Evolutionary conservation across 2,329 filamentous ascomycete species (phyloP).

Genomic region (Acephala macrosclerotiorum): DNA sequence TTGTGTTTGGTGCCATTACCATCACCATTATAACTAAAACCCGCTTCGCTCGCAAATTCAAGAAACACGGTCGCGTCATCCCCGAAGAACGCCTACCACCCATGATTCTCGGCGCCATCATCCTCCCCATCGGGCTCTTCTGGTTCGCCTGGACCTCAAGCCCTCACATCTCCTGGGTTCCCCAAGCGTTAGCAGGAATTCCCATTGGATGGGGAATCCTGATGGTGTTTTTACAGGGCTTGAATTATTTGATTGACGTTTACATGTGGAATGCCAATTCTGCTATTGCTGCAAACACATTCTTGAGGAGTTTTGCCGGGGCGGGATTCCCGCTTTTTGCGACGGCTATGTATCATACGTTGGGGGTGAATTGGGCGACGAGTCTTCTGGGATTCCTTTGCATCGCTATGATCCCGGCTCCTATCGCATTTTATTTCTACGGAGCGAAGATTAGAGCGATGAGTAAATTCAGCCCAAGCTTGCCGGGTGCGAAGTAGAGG

Average conservation of each 20-base stretch:
- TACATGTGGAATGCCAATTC: slow-evolving; percentile 45
- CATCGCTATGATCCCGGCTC: slow-evolving; percentile 47
- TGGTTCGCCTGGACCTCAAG: slow-evolving; percentile 59
- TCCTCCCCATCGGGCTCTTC: slow-evolving; percentile 55
- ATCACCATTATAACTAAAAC: slow-evolving; percentile 46
- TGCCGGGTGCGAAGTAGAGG: slow-evolving; percentile 11
- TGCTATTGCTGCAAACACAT: slow-evolving; percentile 34
- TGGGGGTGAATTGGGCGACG: slow-evolving; percentile 51
- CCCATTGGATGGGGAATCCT: slow-evolving; percentile 52
- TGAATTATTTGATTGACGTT: slow-evolving; percentile 55
- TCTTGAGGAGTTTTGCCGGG: slow-evolving; percentile 24
- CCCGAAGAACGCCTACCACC: slow-evolving; percentile 55
- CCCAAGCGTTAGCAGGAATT: slow-evolving; percentile 50
- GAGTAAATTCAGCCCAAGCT: slow-evolving; percentile 36
- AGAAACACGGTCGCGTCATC: slow-evolving; percentile 43
- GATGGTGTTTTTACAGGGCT: slow-evolving; percentile 53
- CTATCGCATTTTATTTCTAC: slow-evolving; percentile 46
- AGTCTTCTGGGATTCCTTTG: slow-evolving; percentile 48
- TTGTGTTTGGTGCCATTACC: slow-evolving; percentile 36
- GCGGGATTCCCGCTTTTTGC: slow-evolving; percentile 45
- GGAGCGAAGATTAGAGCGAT: slow-evolving; percentile 44
- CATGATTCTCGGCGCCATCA: slow-evolving; percentile 53
- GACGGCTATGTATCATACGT: slow-evolving; percentile 47
- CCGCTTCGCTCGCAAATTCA: slow-evolving; percentile 43
- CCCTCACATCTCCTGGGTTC: slow-evolving; percentile 48